phyloP scores from a whole-genome alignment of 805 yeast species.

The Candida patagonica region DNA sequence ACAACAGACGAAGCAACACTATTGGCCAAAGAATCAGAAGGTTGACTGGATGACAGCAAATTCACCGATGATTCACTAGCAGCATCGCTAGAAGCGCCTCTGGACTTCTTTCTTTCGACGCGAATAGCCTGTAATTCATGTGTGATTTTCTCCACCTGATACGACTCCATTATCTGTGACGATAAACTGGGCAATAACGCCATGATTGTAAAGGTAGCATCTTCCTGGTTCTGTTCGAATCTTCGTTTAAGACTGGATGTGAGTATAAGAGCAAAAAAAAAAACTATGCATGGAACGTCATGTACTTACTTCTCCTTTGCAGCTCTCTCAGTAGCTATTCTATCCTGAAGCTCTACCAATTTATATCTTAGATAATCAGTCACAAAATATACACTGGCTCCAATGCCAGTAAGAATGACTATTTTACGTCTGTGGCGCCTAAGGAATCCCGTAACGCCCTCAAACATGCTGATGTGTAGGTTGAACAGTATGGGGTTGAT shows the following conservation, averaged over 20 bases:
- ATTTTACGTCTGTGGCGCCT: slow-evolving; percentile 39
- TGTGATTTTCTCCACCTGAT: slow-evolving; percentile 68
- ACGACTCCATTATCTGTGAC: slow-evolving; percentile 48
- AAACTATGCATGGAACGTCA: background rate
- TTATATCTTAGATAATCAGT: slow-evolving; percentile 36
- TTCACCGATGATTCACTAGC: slow-evolving; percentile 3
- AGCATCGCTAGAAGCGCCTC: slow-evolving; percentile 3
- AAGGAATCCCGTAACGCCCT: slow-evolving; percentile 29
- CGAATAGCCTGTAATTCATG: slow-evolving; percentile 58
- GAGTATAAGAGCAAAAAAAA: too few relatives aligned
- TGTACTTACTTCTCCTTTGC: slow-evolving; percentile 41
- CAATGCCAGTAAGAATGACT: slow-evolving; percentile 35
- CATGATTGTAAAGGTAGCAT: slow-evolving; percentile 73
- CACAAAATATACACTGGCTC: slow-evolving; percentile 37
- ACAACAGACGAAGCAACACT: background rate
- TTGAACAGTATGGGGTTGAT: background rate
- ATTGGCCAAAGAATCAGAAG: slow-evolving; percentile 1
- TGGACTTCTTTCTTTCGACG: slow-evolving; percentile 11
- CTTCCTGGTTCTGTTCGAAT: slow-evolving; percentile 86
- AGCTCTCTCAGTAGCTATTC: slow-evolving; percentile 46
- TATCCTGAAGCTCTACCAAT: slow-evolving; percentile 41
- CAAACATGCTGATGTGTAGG: slow-evolving; percentile 16
- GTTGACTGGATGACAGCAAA: background rate
- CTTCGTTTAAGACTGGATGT: slow-evolving; percentile 49
- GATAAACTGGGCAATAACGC: slow-evolving; percentile 73